phyloP scores from a whole-genome alignment of 257 asterid genomes.

The Nicotiana benthamiana region DNA sequence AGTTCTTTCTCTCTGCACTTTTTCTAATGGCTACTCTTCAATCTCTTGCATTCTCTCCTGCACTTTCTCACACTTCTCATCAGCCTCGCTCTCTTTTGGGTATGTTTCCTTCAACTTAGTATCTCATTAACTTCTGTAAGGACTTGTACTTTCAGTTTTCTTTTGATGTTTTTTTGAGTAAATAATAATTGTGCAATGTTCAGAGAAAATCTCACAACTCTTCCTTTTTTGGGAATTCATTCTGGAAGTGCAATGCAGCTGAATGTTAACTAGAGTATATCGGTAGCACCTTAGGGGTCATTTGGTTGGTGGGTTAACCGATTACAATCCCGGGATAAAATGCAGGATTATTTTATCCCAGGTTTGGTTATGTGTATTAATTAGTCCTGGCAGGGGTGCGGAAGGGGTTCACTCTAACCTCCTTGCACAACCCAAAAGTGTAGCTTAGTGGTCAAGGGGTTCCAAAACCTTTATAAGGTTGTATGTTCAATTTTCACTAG shows the following conservation, averaged over 20 bases:
- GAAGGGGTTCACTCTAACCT: too few species aligned
- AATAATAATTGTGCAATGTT: background rate
- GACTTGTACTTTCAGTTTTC: background rate
- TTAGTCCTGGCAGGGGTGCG: too few species aligned
- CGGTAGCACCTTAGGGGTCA: too few species aligned
- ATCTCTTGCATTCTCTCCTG: conserved; percentile 49
- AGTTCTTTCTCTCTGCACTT: background rate
- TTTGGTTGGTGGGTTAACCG: too few species aligned
- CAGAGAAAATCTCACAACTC: background rate
- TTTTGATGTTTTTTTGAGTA: background rate
- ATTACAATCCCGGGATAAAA: too few species aligned
- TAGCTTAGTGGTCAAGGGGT: too few species aligned
- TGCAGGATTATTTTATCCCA: too few species aligned
- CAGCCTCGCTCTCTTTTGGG: conserved; percentile 48
- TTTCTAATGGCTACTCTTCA: conserved; percentile 55
- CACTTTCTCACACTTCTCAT: conserved; percentile 38
- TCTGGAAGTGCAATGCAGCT: background rate
- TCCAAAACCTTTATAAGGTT: too few species aligned
- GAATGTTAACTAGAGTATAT: background rate
- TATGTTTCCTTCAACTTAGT: conserved; percentile 1
- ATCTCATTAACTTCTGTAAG: background rate
- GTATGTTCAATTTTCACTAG: too few species aligned
- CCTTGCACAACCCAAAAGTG: too few species aligned
- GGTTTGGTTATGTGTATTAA: too few species aligned
- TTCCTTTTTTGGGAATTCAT: background rate